A percentile compares a stretch with the other conserved stretches of the same genome.
Conservation (phyloP, 495 filamentous ascomycete species). For the Lasiosphaeris hirsuta region DNA sequence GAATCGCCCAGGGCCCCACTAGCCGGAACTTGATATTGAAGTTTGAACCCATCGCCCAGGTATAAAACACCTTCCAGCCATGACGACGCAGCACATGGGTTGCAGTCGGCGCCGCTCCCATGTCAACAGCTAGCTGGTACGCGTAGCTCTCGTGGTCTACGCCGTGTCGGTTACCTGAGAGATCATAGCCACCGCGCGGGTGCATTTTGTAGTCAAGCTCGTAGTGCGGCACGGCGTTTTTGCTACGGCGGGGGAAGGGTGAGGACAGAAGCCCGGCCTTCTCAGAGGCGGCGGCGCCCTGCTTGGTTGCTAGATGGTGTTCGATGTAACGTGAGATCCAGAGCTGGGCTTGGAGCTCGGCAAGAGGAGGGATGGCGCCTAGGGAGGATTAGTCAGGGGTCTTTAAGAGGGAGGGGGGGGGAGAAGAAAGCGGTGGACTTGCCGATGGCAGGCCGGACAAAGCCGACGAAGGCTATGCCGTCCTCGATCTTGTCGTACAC, state of each 20-base stretch:
- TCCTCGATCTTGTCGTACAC: constrained; percentile 34
- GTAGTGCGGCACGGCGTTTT: constrained; percentile 13
- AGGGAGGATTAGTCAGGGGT: constrained; percentile 4
- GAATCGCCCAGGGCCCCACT: constrained; percentile 36
- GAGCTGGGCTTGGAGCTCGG: constrained; percentile 44
- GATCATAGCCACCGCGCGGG: constrained; percentile 21
- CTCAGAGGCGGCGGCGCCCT: neutral
- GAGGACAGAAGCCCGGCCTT: neutral
- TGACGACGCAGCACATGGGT: constrained; percentile 20
- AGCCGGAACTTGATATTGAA: constrained; percentile 41
- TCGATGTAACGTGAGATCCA: constrained; percentile 36
- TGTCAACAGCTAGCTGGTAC: constrained; percentile 45
- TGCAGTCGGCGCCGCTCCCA: constrained; percentile 39
- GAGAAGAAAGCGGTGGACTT: neutral
- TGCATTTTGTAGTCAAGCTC: constrained; percentile 29
- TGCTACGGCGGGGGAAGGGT: neutral
- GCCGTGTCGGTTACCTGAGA: constrained; percentile 28
- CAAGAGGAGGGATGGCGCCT: constrained; percentile 45
- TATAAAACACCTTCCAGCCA: constrained; percentile 29
- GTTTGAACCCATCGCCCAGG: constrained; percentile 37
- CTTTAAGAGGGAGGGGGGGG: neutral
- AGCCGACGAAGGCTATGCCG: constrained; percentile 43
- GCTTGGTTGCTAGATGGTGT: constrained; percentile 3
- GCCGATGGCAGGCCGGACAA: constrained; percentile 35
- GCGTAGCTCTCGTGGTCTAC: constrained; percentile 46